Evolutionary conservation across 257 asterid genomes (phyloP).

Genomic region (Pogostemon cablin): DNA sequence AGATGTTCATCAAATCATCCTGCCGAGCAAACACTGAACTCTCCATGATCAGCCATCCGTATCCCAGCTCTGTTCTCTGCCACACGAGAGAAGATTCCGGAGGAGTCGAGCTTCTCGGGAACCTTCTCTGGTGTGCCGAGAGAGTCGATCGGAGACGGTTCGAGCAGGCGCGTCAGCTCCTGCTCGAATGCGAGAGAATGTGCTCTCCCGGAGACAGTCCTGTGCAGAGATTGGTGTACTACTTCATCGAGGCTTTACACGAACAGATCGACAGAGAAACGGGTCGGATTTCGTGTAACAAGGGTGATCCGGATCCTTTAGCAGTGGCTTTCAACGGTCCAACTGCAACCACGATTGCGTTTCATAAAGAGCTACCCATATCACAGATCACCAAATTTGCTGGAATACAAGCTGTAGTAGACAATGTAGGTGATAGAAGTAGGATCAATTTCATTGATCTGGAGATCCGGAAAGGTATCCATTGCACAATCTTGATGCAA

Average conservation of each 20-base stretch:
- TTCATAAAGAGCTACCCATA: conserved; percentile 49
- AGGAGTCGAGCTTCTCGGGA: conserved; percentile 46
- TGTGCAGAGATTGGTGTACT: conserved; percentile 44
- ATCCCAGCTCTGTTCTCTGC: conserved; percentile 34
- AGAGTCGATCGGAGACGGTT: conserved; percentile 44
- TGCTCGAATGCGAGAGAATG: conserved; percentile 41
- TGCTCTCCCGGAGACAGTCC: conserved; percentile 42
- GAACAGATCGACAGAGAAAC: conserved; percentile 55
- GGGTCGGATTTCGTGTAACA: conserved; percentile 38
- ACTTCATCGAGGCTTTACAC: conserved; percentile 54
- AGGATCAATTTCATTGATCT: conserved; percentile 60
- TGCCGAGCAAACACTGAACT: conserved; percentile 29
- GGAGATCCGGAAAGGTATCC: conserved; percentile 55
- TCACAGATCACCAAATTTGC: conserved; percentile 52
- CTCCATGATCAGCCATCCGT: conserved; percentile 43
- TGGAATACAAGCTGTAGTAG: conserved; percentile 56
- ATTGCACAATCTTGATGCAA: conserved; percentile 62
- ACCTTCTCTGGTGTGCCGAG: conserved; percentile 59
- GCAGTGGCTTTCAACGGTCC: conserved; percentile 21
- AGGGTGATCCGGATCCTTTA: conserved; percentile 30
- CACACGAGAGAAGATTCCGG: conserved; percentile 43
- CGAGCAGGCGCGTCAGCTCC: conserved; percentile 37
- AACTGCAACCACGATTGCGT: conserved; percentile 28
- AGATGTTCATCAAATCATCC: conserved; percentile 49
- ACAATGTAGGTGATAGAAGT: conserved; percentile 43